Percentiles rank a stretch among this genome's conserved stretches.
Conservation (phyloP, 768 basidiomycete species). For the Lactarius quietus region DNA sequence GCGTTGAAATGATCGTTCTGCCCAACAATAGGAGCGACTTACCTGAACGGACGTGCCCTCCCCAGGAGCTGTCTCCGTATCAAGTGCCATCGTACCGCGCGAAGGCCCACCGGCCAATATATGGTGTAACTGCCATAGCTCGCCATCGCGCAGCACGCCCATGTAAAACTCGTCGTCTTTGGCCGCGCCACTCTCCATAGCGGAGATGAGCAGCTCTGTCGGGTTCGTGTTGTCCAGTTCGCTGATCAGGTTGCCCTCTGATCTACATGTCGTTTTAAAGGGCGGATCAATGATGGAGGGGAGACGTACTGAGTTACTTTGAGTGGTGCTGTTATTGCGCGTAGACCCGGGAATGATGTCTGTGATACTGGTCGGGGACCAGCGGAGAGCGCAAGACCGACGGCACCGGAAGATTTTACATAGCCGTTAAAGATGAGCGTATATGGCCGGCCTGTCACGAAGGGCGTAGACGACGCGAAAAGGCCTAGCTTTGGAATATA, state of each 20-base stretch:
- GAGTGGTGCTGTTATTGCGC: conserved; percentile 44
- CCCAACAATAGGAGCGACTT: no score
- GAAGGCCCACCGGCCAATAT: no score
- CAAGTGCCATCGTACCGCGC: no score
- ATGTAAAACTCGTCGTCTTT: conserved; percentile 19
- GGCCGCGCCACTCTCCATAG: conserved; percentile 39
- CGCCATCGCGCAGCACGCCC: conserved; percentile 8
- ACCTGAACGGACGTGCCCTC: no score
- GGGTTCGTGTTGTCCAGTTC: conserved; percentile 56
- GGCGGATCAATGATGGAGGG: neutral
- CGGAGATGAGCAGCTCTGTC: conserved; percentile 52
- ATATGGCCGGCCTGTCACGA: conserved; percentile 69
- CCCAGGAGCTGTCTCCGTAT: no score
- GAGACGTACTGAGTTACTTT: conserved; percentile 45
- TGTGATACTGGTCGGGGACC: conserved; percentile 20
- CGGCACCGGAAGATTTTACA: conserved; percentile 63
- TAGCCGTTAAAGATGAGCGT: conserved; percentile 61
- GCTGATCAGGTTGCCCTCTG: conserved; percentile 71
- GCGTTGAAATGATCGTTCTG: no score
- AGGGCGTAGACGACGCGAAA: conserved; percentile 71
- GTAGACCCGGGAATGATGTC: conserved; percentile 40
- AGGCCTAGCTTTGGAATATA: conserved; percentile 54
- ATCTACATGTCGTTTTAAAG: conserved; percentile 37
- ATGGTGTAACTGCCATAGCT: no score
- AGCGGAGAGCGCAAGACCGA: conserved; percentile 51